Evolutionary conservation across 306 rosid genomes (phyloP), one percentile per base, ranked within the genome.

Genomic region (Lithocarpus polystachyus): DNA sequence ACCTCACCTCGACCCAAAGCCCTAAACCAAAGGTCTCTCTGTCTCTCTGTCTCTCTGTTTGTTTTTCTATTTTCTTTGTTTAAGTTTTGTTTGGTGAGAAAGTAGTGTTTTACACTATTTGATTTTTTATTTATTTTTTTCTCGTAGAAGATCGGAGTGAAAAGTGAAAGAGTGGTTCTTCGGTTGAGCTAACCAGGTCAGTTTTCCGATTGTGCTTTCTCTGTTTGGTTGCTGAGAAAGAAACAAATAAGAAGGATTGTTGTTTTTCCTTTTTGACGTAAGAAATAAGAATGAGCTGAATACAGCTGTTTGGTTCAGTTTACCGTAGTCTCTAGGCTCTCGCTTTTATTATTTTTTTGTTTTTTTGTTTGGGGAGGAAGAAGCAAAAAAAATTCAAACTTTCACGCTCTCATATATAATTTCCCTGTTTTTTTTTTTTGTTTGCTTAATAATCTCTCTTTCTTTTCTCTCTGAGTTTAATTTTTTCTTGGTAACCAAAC

Each of bases 1-100:
- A 55, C 72, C 81, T 77, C 55, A 61, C 71, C 78, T 73, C 76
- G 76, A 14, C 80, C 59, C 69, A 65, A 77, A 82, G 56, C 85
- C 76, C 79, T 73, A 82, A 9, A 40, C 45, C 13, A 26, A 55
- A 69, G 13, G 33, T n/a, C 12, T 28, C 20, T 43, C 55, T 59
- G 31, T 40, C 53, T 18, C 37, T 15, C 28, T 4, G 15, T 23
- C 9, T 52, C 53, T 14, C 0, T 37, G 45, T n/a, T 56, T 43
- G 40, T 20, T 54, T 23, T 40, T 37, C 5, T 20, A 31, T 56
- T 10, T 64, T 35, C 62, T 24, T 35, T 60, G 19, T 12, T 48
- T 48, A 48, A 48, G 17, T 48, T 48, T 48, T 11, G 17, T 48
- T 48, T 48, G 53, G 17, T 23, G 37, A 23, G n/a, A 56, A 35